Percentiles rank a stretch among this genome's conserved stretches.
These are phyloP conservation scores for Cavenderia fasciculata DNA, from an alignment of 78 protist genomes.

Conservation along the genomic window DNA sequence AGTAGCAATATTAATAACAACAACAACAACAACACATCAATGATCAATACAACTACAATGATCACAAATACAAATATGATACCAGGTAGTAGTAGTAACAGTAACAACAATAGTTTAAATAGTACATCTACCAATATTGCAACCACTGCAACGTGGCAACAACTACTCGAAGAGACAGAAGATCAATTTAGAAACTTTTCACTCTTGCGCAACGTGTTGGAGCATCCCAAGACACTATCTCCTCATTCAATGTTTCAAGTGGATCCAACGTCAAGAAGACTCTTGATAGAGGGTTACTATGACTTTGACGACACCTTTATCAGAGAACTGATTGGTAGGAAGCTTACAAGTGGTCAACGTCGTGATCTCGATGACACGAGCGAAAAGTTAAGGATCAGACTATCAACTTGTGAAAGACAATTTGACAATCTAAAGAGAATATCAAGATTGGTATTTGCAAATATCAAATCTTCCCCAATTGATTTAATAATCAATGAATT, in stretches of 20 bases:
- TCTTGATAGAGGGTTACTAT: conserved; percentile 55
- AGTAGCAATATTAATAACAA: not conserved
- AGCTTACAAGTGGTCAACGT: conserved; percentile 67
- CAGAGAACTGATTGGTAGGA: conserved; percentile 67
- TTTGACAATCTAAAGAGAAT: conserved; percentile 74
- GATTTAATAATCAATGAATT: conserved; percentile 71
- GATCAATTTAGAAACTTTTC: conserved; percentile 66
- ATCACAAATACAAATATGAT: not conserved
- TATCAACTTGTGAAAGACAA: conserved; percentile 68
- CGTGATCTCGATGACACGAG: conserved; percentile 54
- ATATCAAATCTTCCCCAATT: conserved; percentile 27
- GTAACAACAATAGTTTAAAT: not conserved
- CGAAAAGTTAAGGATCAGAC: conserved; percentile 37
- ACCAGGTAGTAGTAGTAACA: not conserved
- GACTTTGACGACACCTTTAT: conserved; percentile 36
- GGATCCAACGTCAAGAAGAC: conserved; percentile 8
- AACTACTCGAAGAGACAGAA: conserved; percentile 47
- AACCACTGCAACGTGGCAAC: not conserved
- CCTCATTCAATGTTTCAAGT: conserved; percentile 67
- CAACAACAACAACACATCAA: not conserved
- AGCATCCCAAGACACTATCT: conserved; percentile 52
- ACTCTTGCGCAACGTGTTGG: conserved; percentile 35
- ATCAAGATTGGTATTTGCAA: conserved; percentile 46
- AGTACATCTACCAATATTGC: not conserved
- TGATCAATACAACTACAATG: not conserved